These are phyloP conservation scores for Diaporthe citri DNA, from an alignment of 2,329 filamentous ascomycete species.

Conservation along the genomic window DNA sequence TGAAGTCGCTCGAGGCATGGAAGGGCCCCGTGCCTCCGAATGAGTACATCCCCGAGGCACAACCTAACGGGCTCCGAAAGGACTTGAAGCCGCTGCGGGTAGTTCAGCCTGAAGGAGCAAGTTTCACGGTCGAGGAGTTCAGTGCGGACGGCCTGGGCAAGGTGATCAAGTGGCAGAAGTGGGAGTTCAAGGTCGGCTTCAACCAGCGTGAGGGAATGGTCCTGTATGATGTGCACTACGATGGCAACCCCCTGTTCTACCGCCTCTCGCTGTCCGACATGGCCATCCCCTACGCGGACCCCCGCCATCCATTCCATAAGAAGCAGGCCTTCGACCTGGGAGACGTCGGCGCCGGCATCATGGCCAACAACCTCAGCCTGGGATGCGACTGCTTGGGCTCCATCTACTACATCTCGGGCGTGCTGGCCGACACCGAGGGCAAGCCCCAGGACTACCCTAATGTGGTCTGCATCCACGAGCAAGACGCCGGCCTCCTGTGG, in stretches of 20 bases:
- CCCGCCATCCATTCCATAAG: conserved; percentile 71
- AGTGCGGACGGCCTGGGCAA: conserved; percentile 45
- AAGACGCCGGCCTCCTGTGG: conserved; percentile 69
- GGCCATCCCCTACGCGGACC: conserved; percentile 73
- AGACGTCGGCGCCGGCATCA: conserved; percentile 73
- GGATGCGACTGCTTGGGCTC: conserved; percentile 73
- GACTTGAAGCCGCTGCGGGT: conserved; percentile 74
- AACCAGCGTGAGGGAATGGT: conserved; percentile 73
- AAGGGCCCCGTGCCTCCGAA: conserved; percentile 64
- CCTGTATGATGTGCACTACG: conserved; percentile 73
- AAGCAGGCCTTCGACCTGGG: conserved; percentile 79
- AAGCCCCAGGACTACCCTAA: conserved; percentile 50
- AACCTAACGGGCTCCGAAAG: conserved; percentile 62
- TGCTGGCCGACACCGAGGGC: conserved; percentile 39
- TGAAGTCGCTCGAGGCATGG: conserved; percentile 67
- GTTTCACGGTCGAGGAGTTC: conserved; percentile 57
- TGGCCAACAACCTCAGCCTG: conserved; percentile 72
- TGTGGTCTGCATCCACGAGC: conserved; percentile 68
- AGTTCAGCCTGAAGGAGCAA: conserved; percentile 73
- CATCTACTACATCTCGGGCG: conserved; percentile 58
- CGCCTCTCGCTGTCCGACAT: conserved; percentile 73
- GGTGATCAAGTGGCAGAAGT: conserved; percentile 54
- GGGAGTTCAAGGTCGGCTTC: conserved; percentile 75
- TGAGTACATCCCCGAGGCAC: conserved; percentile 76
- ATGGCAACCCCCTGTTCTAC: conserved; percentile 71